Conservation (phyloP, 306 rosid species). For the Prosopis cineraria region DNA sequence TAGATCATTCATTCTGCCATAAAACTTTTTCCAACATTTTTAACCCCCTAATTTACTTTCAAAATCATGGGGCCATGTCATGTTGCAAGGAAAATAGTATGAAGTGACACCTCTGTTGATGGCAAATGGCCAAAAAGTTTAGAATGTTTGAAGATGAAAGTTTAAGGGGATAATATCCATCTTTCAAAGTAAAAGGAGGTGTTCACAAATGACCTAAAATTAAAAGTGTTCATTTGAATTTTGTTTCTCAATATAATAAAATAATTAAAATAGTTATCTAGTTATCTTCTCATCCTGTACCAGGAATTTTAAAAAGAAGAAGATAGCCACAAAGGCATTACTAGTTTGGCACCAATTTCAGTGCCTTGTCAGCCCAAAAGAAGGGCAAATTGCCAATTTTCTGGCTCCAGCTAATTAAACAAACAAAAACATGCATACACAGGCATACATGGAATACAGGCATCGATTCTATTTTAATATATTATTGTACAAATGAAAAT, state of each 20-base stretch:
- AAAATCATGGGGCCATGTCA: background rate
- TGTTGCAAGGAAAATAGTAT: background rate
- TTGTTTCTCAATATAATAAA: background rate
- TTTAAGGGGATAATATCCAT: background rate
- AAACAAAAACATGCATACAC: constrained; percentile 10
- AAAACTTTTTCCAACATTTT: background rate
- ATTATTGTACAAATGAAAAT: constrained; percentile 19
- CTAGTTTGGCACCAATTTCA: background rate
- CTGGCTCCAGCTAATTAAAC: constrained; percentile 20
- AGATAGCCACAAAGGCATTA: background rate
- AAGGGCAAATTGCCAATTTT: background rate
- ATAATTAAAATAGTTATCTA: background rate
- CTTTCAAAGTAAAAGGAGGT: background rate
- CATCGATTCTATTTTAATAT: constrained; percentile 2
- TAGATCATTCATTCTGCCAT: background rate
- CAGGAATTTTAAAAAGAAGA: background rate
- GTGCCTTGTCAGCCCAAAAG: background rate
- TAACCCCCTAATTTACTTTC: background rate
- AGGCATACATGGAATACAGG: constrained; percentile 18
- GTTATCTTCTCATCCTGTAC: background rate
- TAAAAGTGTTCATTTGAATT: background rate
- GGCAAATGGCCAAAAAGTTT: background rate
- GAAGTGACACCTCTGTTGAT: background rate
- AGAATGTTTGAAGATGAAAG: background rate
- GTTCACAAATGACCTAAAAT: background rate